Evolutionary conservation across 2,329 filamentous ascomycete species (phyloP), one percentile per base, ranked within the genome.

Genomic region (Fusarium sp.): DNA sequence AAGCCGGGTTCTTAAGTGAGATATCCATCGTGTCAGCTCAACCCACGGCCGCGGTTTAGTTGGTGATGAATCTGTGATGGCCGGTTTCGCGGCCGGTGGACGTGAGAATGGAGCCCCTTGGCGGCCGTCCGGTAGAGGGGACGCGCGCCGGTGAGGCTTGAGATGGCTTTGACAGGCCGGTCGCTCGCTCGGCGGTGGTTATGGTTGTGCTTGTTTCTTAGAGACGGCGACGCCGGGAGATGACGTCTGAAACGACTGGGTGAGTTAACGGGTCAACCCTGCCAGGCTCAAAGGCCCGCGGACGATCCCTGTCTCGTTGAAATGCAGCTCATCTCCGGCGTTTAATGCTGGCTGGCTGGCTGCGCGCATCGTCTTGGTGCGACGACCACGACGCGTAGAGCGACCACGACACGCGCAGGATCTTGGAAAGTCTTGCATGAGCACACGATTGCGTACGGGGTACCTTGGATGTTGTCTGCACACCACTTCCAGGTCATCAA

Each of bases 251-350:
- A 78, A 77, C 73, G 65, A 69, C 71, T 66, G 62, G 60, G 35
- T 30, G 27, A 52, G 50, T 69, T 40, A 57, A 63, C 69, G 58
- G 60, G 61, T 65, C 57, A 69, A 72, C 75, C 71, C 74, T 73
- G 75, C 68, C 69, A 71, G 78, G 71, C 76, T 79, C 76, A 79
- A 73, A 78, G 74, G 74, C 77, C 76, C 76, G 74, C 76, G 33
- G 38, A 54, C 27, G 65, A 79, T 77, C 77, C 77, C 77, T 79
- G 77, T 67, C 56, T 65, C 15, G 27, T 25, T 66, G 65, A 59
- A 63, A 66, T 71, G 73, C 65, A 78, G 60, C 77, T 79, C 77
- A 79, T 79, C 73, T 79, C 77, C 77, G 77, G 63, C 25, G 47
- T 50, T 75, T 62, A 76, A 79, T 79, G 77, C 77, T 75, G 15